Conservation (phyloP, 305 asterid genomes). For the Euphrasia arctica region DNA sequence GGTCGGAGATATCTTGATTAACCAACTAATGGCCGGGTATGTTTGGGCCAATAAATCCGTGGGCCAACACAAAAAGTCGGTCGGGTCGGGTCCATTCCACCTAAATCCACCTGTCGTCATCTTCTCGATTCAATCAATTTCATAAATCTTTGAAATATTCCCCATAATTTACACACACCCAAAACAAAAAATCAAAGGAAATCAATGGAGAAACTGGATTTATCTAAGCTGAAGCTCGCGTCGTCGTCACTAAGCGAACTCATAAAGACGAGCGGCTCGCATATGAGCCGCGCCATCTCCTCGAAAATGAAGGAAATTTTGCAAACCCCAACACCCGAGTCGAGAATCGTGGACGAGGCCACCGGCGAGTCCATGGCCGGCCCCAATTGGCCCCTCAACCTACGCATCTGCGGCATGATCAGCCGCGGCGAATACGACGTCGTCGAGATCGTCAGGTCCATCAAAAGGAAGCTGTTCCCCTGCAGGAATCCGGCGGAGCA, state of each 20-base stretch:
- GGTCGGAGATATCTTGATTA: no score
- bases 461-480: constrained; percentile 65
- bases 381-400: constrained; percentile 86
- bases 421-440: constrained; percentile 64
- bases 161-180: background rate
- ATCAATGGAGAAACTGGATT: constrained; percentile 71
- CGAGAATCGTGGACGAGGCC: constrained; percentile 86
- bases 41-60: no score
- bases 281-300: constrained; percentile 52
- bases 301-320: constrained; percentile 69
- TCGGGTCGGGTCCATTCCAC: no score
- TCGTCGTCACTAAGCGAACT: constrained; percentile 82
- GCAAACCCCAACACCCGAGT: constrained; percentile 79
- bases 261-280: constrained; percentile 70
- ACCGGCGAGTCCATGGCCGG: constrained; percentile 62
- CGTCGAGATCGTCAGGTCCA: constrained; percentile 68
- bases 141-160: no score
- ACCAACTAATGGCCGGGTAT: no score
- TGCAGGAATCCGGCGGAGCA: constrained; percentile 47
- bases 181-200: background rate
- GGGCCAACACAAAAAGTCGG: no score
- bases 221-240: constrained; percentile 67
- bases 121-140: no score
- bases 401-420: constrained; percentile 85
- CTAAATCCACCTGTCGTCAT: no score